A percentile compares a stretch with the other conserved stretches of the same genome.
These are phyloP conservation scores for Exserohilum rostratum DNA, from an alignment of 2,329 filamentous ascomycete species.

Conservation along the genomic window DNA sequence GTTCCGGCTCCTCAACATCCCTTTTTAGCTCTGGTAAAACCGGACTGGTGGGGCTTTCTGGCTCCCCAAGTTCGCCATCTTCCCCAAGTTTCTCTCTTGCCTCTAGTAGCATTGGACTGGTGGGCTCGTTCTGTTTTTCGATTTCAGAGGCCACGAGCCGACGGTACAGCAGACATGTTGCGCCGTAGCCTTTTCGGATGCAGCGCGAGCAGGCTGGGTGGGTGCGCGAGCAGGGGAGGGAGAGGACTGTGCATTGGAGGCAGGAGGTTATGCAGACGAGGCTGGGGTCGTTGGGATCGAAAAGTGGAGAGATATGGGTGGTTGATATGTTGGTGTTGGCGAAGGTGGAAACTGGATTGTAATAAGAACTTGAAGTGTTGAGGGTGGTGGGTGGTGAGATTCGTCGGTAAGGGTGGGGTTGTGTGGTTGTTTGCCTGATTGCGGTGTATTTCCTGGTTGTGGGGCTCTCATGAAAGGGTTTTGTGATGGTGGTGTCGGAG, in stretches of 20 bases:
- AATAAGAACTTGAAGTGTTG: too few species aligned
- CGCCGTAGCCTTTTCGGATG: constrained; percentile 17
- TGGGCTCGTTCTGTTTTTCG: too few species aligned
- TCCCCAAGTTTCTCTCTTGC: too few species aligned
- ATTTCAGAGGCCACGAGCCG: constrained; percentile 23
- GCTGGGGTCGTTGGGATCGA: neutral
- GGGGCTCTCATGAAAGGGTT: too few species aligned
- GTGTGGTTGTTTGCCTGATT: too few species aligned
- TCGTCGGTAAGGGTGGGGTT: too few species aligned
- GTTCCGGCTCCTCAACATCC: constrained; percentile 11
- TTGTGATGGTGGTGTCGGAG: constrained; percentile 13
- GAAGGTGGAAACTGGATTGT: too few species aligned
- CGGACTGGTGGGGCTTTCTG: constrained; percentile 3
- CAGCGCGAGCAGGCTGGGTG: constrained; percentile 38
- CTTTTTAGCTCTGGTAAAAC: constrained; percentile 26
- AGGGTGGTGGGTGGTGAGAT: too few species aligned
- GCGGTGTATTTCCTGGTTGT: too few species aligned
- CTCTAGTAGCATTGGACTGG: too few species aligned
- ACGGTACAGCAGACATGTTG: constrained; percentile 34
- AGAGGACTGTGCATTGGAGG: constrained; percentile 34
- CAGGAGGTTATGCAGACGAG: constrained; percentile 38
- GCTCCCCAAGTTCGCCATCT: too few species aligned
- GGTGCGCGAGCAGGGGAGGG: constrained; percentile 38
- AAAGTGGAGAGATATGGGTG: too few species aligned
- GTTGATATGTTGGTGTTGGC: neutral